Evolutionary conservation across 108 stramenopile species (phyloP).

Genomic region (Pseudonitzschia delicatissima): DNA sequence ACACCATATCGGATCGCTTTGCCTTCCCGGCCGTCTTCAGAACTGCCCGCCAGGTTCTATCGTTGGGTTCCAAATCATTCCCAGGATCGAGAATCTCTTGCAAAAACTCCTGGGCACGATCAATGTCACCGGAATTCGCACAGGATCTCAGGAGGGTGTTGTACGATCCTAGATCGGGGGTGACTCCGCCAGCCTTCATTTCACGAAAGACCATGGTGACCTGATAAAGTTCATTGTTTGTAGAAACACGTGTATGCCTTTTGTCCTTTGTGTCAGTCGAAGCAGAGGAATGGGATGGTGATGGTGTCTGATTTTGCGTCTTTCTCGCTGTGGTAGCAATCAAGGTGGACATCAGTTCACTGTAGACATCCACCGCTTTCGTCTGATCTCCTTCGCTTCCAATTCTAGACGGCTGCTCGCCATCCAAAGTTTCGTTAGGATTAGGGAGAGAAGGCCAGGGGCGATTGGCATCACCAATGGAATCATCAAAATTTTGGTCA

Average conservation of each 20-base stretch:
- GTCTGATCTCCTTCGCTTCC: constrained; percentile 5
- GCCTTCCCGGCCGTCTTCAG: constrained; percentile 60
- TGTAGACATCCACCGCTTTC: constrained; percentile 74
- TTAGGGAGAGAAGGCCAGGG: constrained; percentile 12
- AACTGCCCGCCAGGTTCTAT: constrained; percentile 60
- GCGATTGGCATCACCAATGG: background rate
- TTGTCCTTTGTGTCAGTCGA: background rate
- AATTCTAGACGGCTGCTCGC: too few species aligned
- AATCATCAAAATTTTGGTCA: background rate
- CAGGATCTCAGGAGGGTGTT: constrained; percentile 78
- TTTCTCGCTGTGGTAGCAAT: constrained; percentile 9
- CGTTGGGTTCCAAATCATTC: constrained; percentile 52
- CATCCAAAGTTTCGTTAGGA: background rate
- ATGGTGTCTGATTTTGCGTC: background rate
- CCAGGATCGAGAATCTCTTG: constrained; percentile 36
- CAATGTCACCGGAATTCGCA: constrained; percentile 68
- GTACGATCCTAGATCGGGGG: constrained; percentile 80
- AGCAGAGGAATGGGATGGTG: background rate
- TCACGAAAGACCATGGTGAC: constrained; percentile 82
- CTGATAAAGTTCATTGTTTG: constrained; percentile 28
- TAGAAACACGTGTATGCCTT: background rate
- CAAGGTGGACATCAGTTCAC: constrained; percentile 65
- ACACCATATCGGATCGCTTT: constrained; percentile 50
- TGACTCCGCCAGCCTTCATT: constrained; percentile 66
- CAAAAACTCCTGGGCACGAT: constrained; percentile 53